Evolutionary conservation across 2,329 filamentous ascomycete species (phyloP).

Genomic region (Pseudogymnoascus sp.): DNA sequence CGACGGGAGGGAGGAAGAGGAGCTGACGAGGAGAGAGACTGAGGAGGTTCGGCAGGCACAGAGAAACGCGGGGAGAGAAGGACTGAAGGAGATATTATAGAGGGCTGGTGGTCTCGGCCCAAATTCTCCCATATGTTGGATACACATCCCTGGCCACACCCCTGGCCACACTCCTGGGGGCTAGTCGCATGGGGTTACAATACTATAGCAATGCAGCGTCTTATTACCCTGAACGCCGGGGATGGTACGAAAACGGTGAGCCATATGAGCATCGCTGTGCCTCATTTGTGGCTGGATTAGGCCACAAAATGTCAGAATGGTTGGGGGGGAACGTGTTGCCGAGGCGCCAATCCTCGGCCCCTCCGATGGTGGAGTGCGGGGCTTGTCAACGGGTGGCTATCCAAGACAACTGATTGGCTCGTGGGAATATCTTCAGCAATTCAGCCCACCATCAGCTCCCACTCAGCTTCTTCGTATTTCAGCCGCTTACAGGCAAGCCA

Average conservation of each 20-base stretch:
- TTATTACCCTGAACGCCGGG: background rate
- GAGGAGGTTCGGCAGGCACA: background rate
- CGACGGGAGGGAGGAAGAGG: slow-evolving; percentile 5
- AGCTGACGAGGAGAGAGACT: background rate
- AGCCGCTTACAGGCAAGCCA: no score
- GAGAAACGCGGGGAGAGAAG: background rate
- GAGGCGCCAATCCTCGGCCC: slow-evolving; percentile 5
- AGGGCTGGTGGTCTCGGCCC: background rate
- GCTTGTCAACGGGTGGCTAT: background rate
- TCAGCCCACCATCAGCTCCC: background rate
- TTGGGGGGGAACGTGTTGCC: background rate
- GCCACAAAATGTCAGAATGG: background rate
- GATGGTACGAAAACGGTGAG: background rate
- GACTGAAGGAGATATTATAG: background rate
- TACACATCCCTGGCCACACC: no score
- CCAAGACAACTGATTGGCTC: background rate
- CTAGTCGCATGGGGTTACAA: background rate
- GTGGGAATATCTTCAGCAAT: background rate
- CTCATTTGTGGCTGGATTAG: background rate
- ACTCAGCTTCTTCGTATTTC: slow-evolving; percentile 1
- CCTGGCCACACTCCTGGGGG: no score
- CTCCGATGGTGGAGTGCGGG: background rate
- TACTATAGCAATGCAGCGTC: background rate
- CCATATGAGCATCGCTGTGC: background rate
- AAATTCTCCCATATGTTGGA: background rate